phyloP scores from a whole-genome alignment of 805 yeast species.

The Grigorovia humatica region DNA sequence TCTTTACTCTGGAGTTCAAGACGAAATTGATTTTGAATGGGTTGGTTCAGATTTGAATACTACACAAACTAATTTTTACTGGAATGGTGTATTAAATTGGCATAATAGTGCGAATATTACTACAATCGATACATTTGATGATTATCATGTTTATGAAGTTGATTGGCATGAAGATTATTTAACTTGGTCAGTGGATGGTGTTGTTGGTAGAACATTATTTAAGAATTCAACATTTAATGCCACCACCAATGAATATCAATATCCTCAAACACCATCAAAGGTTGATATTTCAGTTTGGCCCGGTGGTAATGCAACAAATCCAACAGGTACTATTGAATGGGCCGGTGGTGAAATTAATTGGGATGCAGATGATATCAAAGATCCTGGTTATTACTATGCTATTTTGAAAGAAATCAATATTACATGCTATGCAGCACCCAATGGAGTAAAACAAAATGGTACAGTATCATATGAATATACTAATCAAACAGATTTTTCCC shows the following conservation, averaged over 20 bases:
- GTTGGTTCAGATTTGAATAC: conserved; percentile 62
- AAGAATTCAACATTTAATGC: conserved; percentile 51
- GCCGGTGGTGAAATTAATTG: conserved; percentile 85
- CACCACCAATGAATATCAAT: conserved; percentile 46
- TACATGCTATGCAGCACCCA: conserved; percentile 66
- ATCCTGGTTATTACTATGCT: conserved; percentile 76
- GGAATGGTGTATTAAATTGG: conserved; percentile 62
- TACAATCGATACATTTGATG: conserved; percentile 42
- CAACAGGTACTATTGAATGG: conserved; percentile 63
- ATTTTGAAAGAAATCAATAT: conserved; percentile 49
- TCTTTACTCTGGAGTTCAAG: conserved; percentile 73
- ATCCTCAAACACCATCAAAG: conserved; percentile 67
- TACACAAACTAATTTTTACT: conserved; percentile 74
- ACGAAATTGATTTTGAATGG: conserved; percentile 83
- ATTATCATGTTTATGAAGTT: conserved; percentile 64
- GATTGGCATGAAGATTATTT: conserved; percentile 74
- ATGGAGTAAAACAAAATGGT: conserved; percentile 36
- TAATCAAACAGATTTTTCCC: conserved; percentile 35
- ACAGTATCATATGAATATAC: conserved; percentile 46
- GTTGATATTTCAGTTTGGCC: conserved; percentile 74
- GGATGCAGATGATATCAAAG: conserved; percentile 60
- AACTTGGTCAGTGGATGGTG: conserved; percentile 68
- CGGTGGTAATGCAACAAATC: conserved; percentile 48
- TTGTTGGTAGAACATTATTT: conserved; percentile 50
- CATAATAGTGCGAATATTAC: conserved; percentile 41